Conservation (phyloP, 768 basidiomycete species). For the Dentipellis sp. region DNA sequence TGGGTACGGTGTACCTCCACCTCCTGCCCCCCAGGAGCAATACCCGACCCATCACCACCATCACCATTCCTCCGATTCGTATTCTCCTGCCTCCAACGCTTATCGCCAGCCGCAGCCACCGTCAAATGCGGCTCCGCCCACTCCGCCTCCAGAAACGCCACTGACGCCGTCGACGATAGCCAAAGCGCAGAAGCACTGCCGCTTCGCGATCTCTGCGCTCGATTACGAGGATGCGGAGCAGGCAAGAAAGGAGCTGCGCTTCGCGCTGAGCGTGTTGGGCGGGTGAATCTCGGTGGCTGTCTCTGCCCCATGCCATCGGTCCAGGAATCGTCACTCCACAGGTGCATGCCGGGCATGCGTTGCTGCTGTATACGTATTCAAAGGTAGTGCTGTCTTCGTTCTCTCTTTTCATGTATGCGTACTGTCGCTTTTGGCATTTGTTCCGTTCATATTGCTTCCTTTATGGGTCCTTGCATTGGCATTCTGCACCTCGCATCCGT, state of each 20-base stretch:
- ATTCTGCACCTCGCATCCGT: too few relatives aligned
- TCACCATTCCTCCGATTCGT: neutral
- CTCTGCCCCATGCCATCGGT: too few relatives aligned
- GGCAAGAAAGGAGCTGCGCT: conserved; percentile 73
- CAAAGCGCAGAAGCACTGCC: conserved; percentile 84
- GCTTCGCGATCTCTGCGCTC: conserved; percentile 88
- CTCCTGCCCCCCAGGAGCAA: conserved; percentile 8
- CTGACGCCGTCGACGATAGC: conserved; percentile 59
- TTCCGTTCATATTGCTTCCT: too few relatives aligned
- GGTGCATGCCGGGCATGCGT: too few relatives aligned
- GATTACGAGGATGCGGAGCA: conserved; percentile 92
- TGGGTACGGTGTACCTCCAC: conserved; percentile 1
- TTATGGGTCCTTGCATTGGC: too few relatives aligned
- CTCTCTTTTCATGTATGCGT: too few relatives aligned
- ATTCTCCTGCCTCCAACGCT: neutral
- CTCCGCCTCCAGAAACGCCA: conserved; percentile 24
- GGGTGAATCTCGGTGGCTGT: conserved; percentile 21
- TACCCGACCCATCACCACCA: neutral
- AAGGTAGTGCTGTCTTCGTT: too few relatives aligned
- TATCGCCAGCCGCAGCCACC: neutral
- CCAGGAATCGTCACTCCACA: too few relatives aligned
- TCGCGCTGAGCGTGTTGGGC: conserved; percentile 62
- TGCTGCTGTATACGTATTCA: too few relatives aligned
- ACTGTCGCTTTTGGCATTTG: too few relatives aligned
- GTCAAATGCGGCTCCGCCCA: neutral